A percentile compares a stretch with the other conserved stretches of the same genome.
Conservation (phyloP, 306 rosid genomes). For the Rosa multiflora region DNA sequence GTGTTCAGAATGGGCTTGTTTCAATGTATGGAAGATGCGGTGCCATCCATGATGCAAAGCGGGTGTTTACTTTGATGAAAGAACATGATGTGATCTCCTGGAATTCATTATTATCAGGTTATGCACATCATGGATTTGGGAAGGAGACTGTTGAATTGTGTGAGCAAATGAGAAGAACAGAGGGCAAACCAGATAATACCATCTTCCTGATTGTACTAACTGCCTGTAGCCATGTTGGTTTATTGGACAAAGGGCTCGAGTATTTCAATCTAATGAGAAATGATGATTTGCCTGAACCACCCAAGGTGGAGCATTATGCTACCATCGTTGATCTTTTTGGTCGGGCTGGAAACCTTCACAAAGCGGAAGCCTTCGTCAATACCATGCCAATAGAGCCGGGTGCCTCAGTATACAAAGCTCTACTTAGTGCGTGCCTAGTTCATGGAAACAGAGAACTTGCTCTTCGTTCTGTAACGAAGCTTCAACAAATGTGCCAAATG, state of each 20-base stretch:
- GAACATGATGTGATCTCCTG: constrained; percentile 41
- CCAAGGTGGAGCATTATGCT: constrained; percentile 46
- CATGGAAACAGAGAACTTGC: constrained; percentile 51
- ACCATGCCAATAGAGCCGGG: constrained; percentile 40
- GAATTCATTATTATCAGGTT: constrained; percentile 43
- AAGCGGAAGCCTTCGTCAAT: constrained; percentile 46
- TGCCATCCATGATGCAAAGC: constrained; percentile 33
- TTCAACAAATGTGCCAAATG: constrained; percentile 38
- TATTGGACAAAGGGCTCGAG: constrained; percentile 42
- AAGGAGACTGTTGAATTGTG: constrained; percentile 40
- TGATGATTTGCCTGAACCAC: constrained; percentile 28
- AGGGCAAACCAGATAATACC: constrained; percentile 23
- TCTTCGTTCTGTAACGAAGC: constrained; percentile 29
- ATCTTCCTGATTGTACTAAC: constrained; percentile 46
- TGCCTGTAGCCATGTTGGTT: constrained; percentile 52
- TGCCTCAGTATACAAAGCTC: constrained; percentile 39
- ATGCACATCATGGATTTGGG: constrained; percentile 43
- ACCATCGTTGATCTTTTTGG: constrained; percentile 45
- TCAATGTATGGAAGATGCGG: constrained; percentile 55
- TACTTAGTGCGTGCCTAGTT: constrained; percentile 43
- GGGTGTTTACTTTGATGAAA: constrained; percentile 30
- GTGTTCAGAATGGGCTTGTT: constrained; percentile 49
- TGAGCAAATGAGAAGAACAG: constrained; percentile 38
- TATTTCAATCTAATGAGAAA: constrained; percentile 42
- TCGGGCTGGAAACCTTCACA: constrained; percentile 44